These are phyloP conservation scores for Rhypophila decipiens DNA, from an alignment of 495 filamentous ascomycete species.

Conservation along the genomic window DNA sequence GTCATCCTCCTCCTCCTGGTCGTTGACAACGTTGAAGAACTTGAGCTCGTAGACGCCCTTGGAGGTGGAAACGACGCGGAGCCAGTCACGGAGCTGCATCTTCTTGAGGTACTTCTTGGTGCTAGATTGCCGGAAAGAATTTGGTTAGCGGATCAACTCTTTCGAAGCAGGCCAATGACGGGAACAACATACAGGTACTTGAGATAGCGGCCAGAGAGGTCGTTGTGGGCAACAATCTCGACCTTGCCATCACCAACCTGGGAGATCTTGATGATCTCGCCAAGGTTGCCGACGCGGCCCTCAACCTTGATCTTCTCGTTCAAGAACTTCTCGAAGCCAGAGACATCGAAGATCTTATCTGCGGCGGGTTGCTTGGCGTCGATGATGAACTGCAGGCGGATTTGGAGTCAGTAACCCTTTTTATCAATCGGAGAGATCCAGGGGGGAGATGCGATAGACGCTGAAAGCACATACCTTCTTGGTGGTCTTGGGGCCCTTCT, in stretches of 20 bases:
- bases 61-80: slow-evolving; percentile 93
- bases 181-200: slow-evolving; percentile 84
- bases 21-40: slow-evolving; percentile 99
- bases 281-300: slow-evolving; percentile 94
- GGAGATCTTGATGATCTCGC: slow-evolving; percentile 84
- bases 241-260: slow-evolving; percentile 92
- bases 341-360: slow-evolving; percentile 99
- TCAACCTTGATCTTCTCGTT: slow-evolving; percentile 99
- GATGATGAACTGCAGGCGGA: slow-evolving; percentile 75
- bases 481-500: slow-evolving; percentile 58
- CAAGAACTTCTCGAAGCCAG: slow-evolving; percentile 99
- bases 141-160: background rate
- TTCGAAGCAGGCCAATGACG: background rate
- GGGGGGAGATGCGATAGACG: no score
- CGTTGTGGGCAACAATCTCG: slow-evolving; percentile 93
- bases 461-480: slow-evolving; percentile 53
- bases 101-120: slow-evolving; percentile 99
- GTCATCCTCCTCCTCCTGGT: slow-evolving; percentile 93
- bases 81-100: slow-evolving; percentile 99
- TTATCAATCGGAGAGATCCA: background rate
- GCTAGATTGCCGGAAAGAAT: slow-evolving; percentile 41
- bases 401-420: slow-evolving; percentile 12
- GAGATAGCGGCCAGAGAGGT: slow-evolving; percentile 96
- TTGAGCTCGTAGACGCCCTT: slow-evolving; percentile 98
- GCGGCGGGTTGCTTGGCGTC: slow-evolving; percentile 93